A percentile compares a stretch with the other conserved stretches of the same genome.
phyloP scores from a whole-genome alignment of 2,329 filamentous ascomycete species.

The Tolypocladium endophyticum region DNA sequence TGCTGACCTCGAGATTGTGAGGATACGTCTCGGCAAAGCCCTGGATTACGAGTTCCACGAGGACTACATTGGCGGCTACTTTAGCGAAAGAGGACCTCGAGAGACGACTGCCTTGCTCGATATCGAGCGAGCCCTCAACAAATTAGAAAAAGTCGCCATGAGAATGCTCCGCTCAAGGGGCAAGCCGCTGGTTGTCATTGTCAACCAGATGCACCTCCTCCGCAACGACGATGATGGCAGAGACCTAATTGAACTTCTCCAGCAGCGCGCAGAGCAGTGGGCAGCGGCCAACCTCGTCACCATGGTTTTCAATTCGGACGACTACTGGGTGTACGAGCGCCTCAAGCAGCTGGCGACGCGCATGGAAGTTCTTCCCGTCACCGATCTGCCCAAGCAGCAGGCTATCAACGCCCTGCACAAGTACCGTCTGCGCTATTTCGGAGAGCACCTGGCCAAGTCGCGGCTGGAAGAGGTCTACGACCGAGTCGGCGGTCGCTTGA shows the following conservation, averaged over 20 bases:
- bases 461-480: slow-evolving; percentile 73
- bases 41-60: slow-evolving; percentile 96
- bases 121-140: slow-evolving; percentile 95
- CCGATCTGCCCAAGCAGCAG: slow-evolving; percentile 68
- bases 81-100: slow-evolving; percentile 84
- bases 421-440: slow-evolving; percentile 72
- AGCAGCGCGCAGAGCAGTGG: slow-evolving; percentile 95
- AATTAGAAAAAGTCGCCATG: slow-evolving; percentile 90
- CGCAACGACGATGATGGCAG: slow-evolving; percentile 88
- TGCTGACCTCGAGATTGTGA: slow-evolving; percentile 88
- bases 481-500: slow-evolving; percentile 76
- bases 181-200: slow-evolving; percentile 76
- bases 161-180: slow-evolving; percentile 49
- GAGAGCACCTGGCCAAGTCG: slow-evolving; percentile 42
- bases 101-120: slow-evolving; percentile 89
- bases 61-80: slow-evolving; percentile 93
- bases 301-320: slow-evolving; percentile 89
- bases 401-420: slow-evolving; percentile 67
- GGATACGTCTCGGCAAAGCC: slow-evolving; percentile 83
- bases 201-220: slow-evolving; percentile 88
- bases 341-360: slow-evolving; percentile 85
- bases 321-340: slow-evolving; percentile 97
- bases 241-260: slow-evolving; percentile 85
- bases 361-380: slow-evolving; percentile 85
- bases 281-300: slow-evolving; percentile 85